Evolutionary conservation across 1,284 basidiomycete genomes (phyloP).

Genomic region (Coniferiporia sulphurascens): DNA sequence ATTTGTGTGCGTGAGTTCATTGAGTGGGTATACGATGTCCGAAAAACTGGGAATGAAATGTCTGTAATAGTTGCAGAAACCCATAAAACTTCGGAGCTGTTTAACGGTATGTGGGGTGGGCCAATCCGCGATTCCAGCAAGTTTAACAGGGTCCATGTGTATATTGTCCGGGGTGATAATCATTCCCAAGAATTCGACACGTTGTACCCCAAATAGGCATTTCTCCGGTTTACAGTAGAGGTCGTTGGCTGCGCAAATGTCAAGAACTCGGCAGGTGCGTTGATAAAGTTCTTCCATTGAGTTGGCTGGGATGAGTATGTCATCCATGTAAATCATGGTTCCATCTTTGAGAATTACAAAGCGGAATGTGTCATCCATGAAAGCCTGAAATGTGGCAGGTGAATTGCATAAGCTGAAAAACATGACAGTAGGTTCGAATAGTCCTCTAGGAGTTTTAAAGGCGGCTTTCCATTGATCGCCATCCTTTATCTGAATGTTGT

Average conservation of each 20-base stretch:
- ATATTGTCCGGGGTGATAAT: not conserved
- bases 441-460: not conserved
- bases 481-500: not conserved
- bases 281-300: not conserved
- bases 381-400: not conserved
- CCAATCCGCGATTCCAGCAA: not conserved
- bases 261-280: not conserved
- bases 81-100: not conserved
- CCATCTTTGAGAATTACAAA: not conserved
- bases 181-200: not conserved
- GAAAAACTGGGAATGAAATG: not conserved
- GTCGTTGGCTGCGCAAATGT: not conserved
- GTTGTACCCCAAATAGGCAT: not conserved
- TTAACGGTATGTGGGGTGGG: not conserved
- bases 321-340: not conserved
- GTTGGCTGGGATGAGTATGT: not conserved
- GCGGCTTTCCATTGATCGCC: not conserved
- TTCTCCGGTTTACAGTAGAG: not conserved
- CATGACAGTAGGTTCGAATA: not conserved
- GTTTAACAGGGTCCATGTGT: not conserved
- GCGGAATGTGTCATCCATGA: not conserved
- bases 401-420: not conserved
- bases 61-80: not conserved
- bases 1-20: not conserved
- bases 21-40: not conserved